These are phyloP conservation scores for Isabelozyma pseudorhagii DNA, from an alignment of 805 yeast species.

Conservation along the genomic window DNA sequence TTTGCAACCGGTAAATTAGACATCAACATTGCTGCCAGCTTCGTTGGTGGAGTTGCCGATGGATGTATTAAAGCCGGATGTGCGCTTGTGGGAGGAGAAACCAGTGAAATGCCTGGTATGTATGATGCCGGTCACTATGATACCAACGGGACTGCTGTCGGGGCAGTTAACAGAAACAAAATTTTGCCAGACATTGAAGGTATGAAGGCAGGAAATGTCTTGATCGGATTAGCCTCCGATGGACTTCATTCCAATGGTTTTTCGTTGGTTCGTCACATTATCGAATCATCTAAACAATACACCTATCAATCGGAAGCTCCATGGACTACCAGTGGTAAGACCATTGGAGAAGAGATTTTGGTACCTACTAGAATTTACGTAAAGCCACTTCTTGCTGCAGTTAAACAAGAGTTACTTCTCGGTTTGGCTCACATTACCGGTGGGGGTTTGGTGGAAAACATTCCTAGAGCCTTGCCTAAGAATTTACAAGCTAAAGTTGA, in stretches of 20 bases:
- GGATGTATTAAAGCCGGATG: slow-evolving; percentile 95
- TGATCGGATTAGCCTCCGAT: slow-evolving; percentile 84
- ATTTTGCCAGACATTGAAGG: slow-evolving; percentile 68
- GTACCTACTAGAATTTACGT: slow-evolving; percentile 95
- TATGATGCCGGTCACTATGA: slow-evolving; percentile 94
- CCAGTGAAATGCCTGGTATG: slow-evolving; percentile 99
- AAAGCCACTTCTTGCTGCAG: slow-evolving; percentile 76
- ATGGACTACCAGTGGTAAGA: slow-evolving; percentile 61
- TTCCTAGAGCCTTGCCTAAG: slow-evolving; percentile 90
- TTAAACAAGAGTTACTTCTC: slow-evolving; percentile 62
- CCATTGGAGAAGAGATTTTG: slow-evolving; percentile 83
- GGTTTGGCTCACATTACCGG: slow-evolving; percentile 98
- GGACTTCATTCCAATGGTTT: slow-evolving; percentile 98
- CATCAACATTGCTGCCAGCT: slow-evolving; percentile 76
- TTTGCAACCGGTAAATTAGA: slow-evolving; percentile 94
- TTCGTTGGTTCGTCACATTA: slow-evolving; percentile 88
- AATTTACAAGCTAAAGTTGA: slow-evolving; percentile 78
- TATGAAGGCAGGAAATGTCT: slow-evolving; percentile 77
- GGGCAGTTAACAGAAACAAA: slow-evolving; percentile 78
- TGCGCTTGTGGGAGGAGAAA: slow-evolving; percentile 98
- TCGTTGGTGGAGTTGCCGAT: slow-evolving; percentile 92
- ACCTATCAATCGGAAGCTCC: slow-evolving; percentile 78
- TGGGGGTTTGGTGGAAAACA: slow-evolving; percentile 94
- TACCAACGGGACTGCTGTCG: slow-evolving; percentile 97
- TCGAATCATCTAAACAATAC: slow-evolving; percentile 71